A percentile compares a stretch with the other conserved stretches of the same genome.
Conservation (phyloP, 306 rosid genomes). For the Vigna angularis region DNA sequence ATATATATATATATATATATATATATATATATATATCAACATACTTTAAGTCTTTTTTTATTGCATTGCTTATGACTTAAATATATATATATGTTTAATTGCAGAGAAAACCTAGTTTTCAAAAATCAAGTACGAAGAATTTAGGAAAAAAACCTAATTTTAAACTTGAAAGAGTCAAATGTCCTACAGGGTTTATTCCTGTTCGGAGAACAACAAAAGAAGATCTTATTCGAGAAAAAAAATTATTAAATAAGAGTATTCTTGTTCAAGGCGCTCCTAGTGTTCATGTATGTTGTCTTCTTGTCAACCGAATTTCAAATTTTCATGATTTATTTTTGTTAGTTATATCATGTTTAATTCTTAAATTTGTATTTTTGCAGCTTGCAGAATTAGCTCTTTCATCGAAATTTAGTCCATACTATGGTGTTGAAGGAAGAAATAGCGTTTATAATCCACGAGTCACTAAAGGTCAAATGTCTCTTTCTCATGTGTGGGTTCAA, state of each 20-base stretch:
- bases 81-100: background rate
- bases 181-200: constrained; percentile 3
- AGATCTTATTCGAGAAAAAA: constrained; percentile 7
- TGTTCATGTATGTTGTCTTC: background rate
- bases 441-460: background rate
- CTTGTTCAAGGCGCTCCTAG: background rate
- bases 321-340: background rate
- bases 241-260: no score
- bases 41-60: background rate
- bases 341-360: background rate
- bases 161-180: background rate
- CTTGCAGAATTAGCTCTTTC: background rate
- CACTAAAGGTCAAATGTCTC: no score
- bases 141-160: background rate
- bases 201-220: constrained; percentile 27
- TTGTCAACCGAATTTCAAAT: background rate
- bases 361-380: background rate
- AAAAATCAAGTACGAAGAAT: background rate
- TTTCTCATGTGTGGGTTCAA: no score
- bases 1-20: no score
- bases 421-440: background rate
- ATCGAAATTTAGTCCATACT: background rate
- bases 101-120: constrained; percentile 17
- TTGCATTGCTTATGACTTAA: background rate
- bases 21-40: background rate